A percentile compares a stretch with the other conserved stretches of the same genome.
Evolutionary conservation across 352 stramenopile species (phyloP).

Genomic region (Phytophthora sojae): DNA sequence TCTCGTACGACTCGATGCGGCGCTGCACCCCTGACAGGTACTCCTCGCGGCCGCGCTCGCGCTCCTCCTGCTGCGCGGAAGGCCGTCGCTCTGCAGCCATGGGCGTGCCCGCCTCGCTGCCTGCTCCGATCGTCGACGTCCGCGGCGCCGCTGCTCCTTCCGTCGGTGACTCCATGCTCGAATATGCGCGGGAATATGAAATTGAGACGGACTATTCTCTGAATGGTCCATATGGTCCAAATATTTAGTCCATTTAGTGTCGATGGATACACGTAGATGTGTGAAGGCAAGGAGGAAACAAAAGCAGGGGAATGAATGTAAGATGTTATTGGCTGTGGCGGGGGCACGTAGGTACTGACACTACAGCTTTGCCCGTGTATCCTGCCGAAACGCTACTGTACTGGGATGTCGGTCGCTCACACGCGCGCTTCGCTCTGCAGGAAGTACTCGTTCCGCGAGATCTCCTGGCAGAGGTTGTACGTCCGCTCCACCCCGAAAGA

Average conservation of each 20-base stretch:
- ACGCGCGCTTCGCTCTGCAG: slow-evolving; percentile 42
- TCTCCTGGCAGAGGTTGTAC: slow-evolving; percentile 72
- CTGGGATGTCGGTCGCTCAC: slow-evolving; percentile 8
- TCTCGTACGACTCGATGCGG: slow-evolving; percentile 74
- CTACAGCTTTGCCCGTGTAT: not conserved
- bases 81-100: slow-evolving; percentile 5
- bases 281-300: no score
- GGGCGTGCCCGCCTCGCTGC: slow-evolving; percentile 20
- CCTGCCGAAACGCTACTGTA: no score
- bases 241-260: not conserved
- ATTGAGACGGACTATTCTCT: not conserved
- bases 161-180: slow-evolving; percentile 19
- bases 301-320: no score
- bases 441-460: slow-evolving; percentile 78
- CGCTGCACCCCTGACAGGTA: slow-evolving; percentile 54
- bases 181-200: slow-evolving; percentile 3
- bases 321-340: not conserved
- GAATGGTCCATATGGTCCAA: no score
- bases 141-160: slow-evolving; percentile 18
- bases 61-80: slow-evolving; percentile 23
- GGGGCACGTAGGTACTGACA: not conserved
- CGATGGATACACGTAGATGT: not conserved
- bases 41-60: slow-evolving; percentile 43
- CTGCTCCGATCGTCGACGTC: not conserved
- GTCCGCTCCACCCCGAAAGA: slow-evolving; percentile 59